phyloP scores from a whole-genome alignment of 2,329 filamentous ascomycete species.

The Trichophyton mentagrophytes region DNA sequence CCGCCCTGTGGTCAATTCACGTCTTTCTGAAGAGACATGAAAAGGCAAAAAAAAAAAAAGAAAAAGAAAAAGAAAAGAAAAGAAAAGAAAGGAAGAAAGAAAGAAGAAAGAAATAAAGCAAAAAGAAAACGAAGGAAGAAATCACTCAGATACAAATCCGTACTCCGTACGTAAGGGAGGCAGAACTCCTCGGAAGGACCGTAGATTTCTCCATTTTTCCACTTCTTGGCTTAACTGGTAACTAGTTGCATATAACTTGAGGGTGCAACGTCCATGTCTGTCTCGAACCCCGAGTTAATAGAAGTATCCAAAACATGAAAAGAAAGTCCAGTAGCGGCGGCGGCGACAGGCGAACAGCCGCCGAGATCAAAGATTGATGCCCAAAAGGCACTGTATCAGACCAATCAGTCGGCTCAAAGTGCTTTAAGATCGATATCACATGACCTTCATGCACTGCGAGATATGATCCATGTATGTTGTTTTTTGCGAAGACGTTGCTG shows the following conservation, averaged over 20 bases:
- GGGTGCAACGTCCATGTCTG: neutral
- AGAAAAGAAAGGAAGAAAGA: too few relatives aligned
- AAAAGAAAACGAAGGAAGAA: too few relatives aligned
- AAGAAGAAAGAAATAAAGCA: too few relatives aligned
- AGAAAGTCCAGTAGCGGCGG: too few relatives aligned
- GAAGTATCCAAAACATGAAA: neutral
- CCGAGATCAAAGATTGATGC: neutral
- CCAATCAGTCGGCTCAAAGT: neutral
- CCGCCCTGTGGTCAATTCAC: neutral
- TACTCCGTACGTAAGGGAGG: neutral
- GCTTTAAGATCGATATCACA: constrained; percentile 4
- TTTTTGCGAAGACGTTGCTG: neutral
- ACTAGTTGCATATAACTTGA: neutral
- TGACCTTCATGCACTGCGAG: constrained; percentile 10
- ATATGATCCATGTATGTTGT: neutral
- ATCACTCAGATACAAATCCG: too few relatives aligned
- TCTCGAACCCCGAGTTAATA: neutral
- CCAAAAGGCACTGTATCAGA: neutral
- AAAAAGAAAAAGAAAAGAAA: too few relatives aligned
- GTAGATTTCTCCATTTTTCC: neutral
- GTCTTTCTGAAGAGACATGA: neutral
- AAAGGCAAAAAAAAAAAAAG: neutral
- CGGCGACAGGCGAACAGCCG: neutral
- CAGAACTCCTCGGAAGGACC: neutral
- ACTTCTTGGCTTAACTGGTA: neutral